These are phyloP conservation scores for Cercophora samala DNA, from an alignment of 495 filamentous ascomycete genomes.

Conservation along the genomic window DNA sequence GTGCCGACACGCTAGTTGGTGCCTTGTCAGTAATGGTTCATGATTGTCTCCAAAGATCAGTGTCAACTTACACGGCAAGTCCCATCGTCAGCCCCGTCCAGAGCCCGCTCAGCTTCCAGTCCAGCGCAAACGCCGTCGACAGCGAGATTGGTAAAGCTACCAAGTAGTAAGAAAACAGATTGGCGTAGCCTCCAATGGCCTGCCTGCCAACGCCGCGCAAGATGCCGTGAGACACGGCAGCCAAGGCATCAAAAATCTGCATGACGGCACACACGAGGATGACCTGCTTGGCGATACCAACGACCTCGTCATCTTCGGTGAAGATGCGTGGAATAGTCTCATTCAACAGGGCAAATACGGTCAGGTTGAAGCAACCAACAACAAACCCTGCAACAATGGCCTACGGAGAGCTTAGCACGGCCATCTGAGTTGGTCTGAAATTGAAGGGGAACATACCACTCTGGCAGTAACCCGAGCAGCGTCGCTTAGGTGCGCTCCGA, in stretches of 20 bases:
- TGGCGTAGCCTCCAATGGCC: constrained; percentile 74
- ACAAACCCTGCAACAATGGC: constrained; percentile 33
- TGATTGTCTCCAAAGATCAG: neutral
- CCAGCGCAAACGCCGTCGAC: constrained; percentile 61
- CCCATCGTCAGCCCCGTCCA: constrained; percentile 68
- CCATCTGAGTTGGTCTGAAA: too few relatives aligned
- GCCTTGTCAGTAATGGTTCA: neutral
- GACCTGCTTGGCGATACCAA: constrained; percentile 60
- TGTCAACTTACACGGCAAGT: constrained; percentile 41
- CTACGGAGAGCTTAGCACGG: constrained; percentile 10
- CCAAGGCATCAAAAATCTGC: constrained; percentile 73
- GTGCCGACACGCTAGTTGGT: constrained; percentile 20
- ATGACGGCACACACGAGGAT: constrained; percentile 73
- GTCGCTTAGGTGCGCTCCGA: constrained; percentile 59
- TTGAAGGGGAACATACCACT: constrained; percentile 45
- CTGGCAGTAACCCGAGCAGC: constrained; percentile 61
- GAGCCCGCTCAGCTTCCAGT: constrained; percentile 65
- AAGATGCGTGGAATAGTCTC: constrained; percentile 64
- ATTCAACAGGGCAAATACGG: constrained; percentile 50
- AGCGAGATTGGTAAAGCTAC: constrained; percentile 75
- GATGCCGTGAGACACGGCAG: constrained; percentile 69
- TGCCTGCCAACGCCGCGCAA: constrained; percentile 76
- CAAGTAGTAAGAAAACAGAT: constrained; percentile 73
- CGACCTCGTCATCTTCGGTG: constrained; percentile 69
- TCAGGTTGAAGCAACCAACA: constrained; percentile 66